Conservation (phyloP, 768 basidiomycete genomes). For the Amanita rimosa region DNA sequence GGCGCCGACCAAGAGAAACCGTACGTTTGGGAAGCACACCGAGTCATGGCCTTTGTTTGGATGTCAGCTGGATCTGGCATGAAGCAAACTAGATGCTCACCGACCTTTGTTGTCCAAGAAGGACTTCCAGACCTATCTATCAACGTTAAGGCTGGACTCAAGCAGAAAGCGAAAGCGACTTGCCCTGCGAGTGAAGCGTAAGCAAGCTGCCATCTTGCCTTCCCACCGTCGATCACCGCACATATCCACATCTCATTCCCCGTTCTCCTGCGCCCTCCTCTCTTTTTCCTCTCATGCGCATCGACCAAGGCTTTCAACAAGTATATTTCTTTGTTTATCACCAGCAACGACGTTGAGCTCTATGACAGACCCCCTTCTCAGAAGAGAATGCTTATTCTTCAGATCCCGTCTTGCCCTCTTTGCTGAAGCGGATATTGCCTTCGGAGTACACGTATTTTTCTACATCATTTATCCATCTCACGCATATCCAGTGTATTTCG, state of each 20-base stretch:
- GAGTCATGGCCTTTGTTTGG: constrained; percentile 61
- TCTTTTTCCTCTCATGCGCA: constrained; percentile 30
- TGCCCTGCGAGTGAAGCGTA: constrained; percentile 60
- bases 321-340: constrained; percentile 18
- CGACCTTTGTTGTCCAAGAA: constrained; percentile 68
- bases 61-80: constrained; percentile 1
- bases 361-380: constrained; percentile 33
- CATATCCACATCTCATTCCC: neutral
- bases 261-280: neutral
- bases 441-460: constrained; percentile 18
- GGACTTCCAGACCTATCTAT: constrained; percentile 65
- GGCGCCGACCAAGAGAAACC: constrained; percentile 7
- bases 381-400: constrained; percentile 50
- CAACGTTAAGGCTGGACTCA: neutral
- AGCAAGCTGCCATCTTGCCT: constrained; percentile 47
- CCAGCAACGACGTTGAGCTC: neutral
- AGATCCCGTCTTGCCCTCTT: constrained; percentile 49
- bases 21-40: constrained; percentile 70
- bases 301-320: constrained; percentile 58
- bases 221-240: neutral
- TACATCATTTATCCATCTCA: neutral
- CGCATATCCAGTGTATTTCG: constrained; percentile 23
- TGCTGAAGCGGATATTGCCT: constrained; percentile 51
- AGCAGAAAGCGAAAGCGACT: constrained; percentile 7
- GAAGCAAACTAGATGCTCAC: neutral